A percentile compares a stretch with the other conserved stretches of the same genome.
Conservation (phyloP, 73 alveolate genomes). For the Urostyla sp. region DNA sequence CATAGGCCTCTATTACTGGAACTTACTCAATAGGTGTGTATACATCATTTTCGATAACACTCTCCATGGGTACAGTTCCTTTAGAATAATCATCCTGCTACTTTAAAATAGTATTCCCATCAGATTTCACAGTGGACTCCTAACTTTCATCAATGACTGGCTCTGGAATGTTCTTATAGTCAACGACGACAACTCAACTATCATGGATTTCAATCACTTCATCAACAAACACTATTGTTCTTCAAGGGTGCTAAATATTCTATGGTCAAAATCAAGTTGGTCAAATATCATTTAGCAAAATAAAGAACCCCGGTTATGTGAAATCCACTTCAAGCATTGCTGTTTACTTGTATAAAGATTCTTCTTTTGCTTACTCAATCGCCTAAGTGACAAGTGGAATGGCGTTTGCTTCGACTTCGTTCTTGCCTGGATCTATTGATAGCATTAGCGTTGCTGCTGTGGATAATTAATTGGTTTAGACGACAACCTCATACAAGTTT, state of each 20-base stretch:
- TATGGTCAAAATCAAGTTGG: slow-evolving; percentile 43
- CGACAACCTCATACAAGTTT: neutral
- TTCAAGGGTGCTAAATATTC: slow-evolving; percentile 10
- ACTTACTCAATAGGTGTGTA: neutral
- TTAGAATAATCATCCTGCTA: slow-evolving; percentile 17
- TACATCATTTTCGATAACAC: neutral
- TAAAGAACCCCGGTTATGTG: slow-evolving; percentile 30
- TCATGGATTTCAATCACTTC: neutral
- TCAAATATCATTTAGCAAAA: slow-evolving; percentile 6
- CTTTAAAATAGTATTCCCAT: slow-evolving; percentile 18
- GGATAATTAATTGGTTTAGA: neutral
- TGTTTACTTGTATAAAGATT: neutral
- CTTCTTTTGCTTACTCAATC: neutral
- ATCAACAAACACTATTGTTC: neutral
- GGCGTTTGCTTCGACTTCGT: neutral
- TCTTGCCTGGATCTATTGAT: neutral
- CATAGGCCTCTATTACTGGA: neutral
- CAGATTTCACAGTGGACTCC: slow-evolving; percentile 39
- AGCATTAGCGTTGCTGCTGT: neutral
- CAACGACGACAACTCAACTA: slow-evolving; percentile 8
- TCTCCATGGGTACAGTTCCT: slow-evolving; percentile 6
- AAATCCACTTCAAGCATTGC: slow-evolving; percentile 1
- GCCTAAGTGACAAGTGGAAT: neutral
- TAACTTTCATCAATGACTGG: neutral
- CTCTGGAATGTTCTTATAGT: slow-evolving; percentile 20